These are phyloP conservation scores for Colletotrichum tabaci DNA, from an alignment of 2,329 filamentous ascomycete genomes.

Conservation along the genomic window DNA sequence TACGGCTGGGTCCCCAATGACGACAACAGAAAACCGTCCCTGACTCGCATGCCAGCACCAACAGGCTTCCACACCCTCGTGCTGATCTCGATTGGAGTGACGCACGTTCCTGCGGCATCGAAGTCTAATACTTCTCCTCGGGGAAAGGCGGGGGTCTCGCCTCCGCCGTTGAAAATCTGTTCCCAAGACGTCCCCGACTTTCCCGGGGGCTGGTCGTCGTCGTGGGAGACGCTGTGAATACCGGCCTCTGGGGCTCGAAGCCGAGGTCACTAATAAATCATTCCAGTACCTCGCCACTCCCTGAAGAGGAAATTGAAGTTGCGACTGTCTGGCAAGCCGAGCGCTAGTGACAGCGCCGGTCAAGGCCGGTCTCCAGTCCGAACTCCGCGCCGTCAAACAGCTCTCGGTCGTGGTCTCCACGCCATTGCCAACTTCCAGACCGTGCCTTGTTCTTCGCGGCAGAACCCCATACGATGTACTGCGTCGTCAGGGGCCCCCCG, in stretches of 20 bases:
- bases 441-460: conserved; percentile 17
- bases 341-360: too few species aligned
- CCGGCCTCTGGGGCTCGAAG: too few species aligned
- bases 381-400: conserved; percentile 9
- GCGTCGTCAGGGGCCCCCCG: background rate
- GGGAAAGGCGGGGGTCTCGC: background rate
- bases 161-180: background rate
- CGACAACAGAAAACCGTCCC: conserved; percentile 11
- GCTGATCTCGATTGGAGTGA: conserved; percentile 32
- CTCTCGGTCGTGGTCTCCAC: background rate
- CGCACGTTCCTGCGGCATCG: conserved; percentile 28
- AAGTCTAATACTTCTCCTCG: conserved; percentile 11
- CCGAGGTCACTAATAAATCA: too few species aligned
- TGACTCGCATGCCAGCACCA: conserved; percentile 19
- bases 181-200: background rate
- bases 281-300: too few species aligned
- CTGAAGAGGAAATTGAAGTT: background rate
- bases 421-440: conserved; percentile 18
- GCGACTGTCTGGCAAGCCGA: background rate
- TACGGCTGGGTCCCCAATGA: conserved; percentile 9
- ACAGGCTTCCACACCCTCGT: conserved; percentile 21
- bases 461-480: background rate
- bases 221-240: too few species aligned
- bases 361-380: conserved; percentile 2
- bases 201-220: background rate